These are phyloP conservation scores for Fragaria nilgerrensis DNA, from an alignment of 306 rosid genomes.

Conservation along the genomic window DNA sequence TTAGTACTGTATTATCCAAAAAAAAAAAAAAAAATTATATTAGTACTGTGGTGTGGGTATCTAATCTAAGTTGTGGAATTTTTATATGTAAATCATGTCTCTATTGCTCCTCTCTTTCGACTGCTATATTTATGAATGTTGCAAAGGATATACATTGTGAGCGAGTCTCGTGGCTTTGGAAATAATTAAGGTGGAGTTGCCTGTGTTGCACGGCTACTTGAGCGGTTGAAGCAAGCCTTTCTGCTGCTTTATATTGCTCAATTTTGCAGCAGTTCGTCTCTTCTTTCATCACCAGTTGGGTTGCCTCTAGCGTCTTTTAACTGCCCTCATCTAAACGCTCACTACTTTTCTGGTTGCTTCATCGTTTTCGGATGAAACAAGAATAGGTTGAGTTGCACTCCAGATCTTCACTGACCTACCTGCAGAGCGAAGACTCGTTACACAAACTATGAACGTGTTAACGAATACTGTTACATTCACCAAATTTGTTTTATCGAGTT, in stretches of 20 bases:
- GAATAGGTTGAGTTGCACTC: not conserved
- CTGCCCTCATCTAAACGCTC: not conserved
- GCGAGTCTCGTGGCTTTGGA: not conserved
- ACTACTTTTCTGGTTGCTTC: not conserved
- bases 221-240: conserved; percentile 2
- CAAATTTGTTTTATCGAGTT: too few relatives aligned
- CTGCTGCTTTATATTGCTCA: not conserved
- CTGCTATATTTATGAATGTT: not conserved
- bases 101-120: not conserved
- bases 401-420: not conserved
- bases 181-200: not conserved
- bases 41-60: not conserved
- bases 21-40: too few relatives aligned
- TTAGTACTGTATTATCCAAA: not conserved
- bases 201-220: conserved; percentile 12
- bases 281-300: conserved; percentile 1
- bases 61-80: not conserved
- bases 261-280: not conserved
- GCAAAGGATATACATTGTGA: not conserved
- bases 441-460: too few relatives aligned
- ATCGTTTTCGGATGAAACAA: not conserved
- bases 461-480: too few relatives aligned
- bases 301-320: not conserved
- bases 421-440: not conserved
- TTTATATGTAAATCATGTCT: not conserved